Evolutionary conservation across 768 basidiomycete genomes (phyloP), one percentile per base, ranked within the genome.

Genomic region (Hemileccinum rubropunctum): DNA sequence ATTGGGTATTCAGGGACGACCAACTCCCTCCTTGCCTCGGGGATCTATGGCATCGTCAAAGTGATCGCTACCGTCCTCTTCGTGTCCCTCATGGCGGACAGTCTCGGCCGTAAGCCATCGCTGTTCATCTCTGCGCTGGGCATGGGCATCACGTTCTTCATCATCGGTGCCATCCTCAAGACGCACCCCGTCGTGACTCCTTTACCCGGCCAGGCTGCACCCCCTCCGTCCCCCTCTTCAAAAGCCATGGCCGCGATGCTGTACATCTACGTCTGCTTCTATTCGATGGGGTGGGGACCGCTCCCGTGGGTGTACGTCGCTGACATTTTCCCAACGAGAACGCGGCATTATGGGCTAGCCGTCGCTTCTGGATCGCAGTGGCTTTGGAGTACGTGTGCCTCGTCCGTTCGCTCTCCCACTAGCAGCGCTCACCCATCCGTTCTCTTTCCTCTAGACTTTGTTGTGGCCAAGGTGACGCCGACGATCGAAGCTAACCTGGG

Each of bases 211-310:
- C 77, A 21, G 71, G 70, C 33, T 71, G 76, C 75, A 1, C 48
- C 63, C 1, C n/a, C 60, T 3, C 76, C 79, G 0, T 62, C 83
- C 0, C 74, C 81, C 0, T 76, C 82, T 15, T 75, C 73, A 2
- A 82, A 86, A 64, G 91, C 77, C 1, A 93, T 92, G 91, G 90
- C 91, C 3, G 88, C 82, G 2, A 81, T 91, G 81, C 68, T 93
- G 26, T 94, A 93, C 63, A 80, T 93, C 47, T 94, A 88, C 59
- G 88, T 91, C 37, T 85, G 84, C 64, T 91, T 91, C 68, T 93
- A 92, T 67, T 88, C 84, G 4, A 86, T 91, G 81, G 88, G 88
- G 34, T 90, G 88, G 84, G 91, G 89, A 17, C 82, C 82, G n/a
- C 66, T 76, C 12, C 86, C 78, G 14, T 77, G 70, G 73, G 79